A percentile compares a stretch with the other conserved stretches of the same genome.
phyloP scores from a whole-genome alignment of 2,329 filamentous ascomycete genomes.

The Aureobasidium sp. region DNA sequence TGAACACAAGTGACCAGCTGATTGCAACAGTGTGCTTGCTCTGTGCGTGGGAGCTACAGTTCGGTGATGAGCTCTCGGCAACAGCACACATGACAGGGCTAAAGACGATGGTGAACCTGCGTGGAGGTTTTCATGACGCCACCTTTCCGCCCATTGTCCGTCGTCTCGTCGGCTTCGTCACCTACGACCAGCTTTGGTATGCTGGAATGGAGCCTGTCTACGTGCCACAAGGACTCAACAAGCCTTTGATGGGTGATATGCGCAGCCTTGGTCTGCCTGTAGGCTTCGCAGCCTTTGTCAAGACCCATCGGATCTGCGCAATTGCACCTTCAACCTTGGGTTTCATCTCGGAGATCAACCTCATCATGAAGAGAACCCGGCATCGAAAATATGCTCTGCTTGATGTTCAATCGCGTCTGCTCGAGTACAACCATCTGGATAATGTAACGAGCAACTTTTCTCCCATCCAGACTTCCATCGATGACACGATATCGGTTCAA shows the following conservation, averaged over 20 bases:
- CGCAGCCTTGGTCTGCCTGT: not conserved
- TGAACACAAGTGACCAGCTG: conserved; percentile 16
- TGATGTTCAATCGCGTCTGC: not conserved
- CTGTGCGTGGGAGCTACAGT: conserved; percentile 21
- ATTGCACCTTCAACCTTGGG: not conserved
- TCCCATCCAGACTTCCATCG: conserved; percentile 17
- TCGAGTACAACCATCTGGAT: conserved; percentile 14
- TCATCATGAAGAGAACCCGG: not conserved
- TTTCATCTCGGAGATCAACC: not conserved
- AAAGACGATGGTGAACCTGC: conserved; percentile 19
- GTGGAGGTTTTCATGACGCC: conserved; percentile 18
- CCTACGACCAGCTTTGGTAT: conserved; percentile 19
- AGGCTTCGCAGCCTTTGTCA: not conserved
- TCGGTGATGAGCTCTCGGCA: conserved; percentile 19
- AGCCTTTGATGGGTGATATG: not conserved
- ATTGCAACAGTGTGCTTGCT: conserved; percentile 21
- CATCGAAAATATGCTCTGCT: not conserved
- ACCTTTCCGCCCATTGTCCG: conserved; percentile 16
- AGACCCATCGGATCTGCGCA: not conserved
- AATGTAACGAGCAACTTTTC: conserved; percentile 18
- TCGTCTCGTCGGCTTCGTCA: conserved; percentile 18
- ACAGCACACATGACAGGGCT: conserved; percentile 21
- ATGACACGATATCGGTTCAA: conserved; percentile 19
- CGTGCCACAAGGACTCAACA: not conserved
- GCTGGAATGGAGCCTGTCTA: conserved; percentile 18